Conservation (phyloP, 768 basidiomycete genomes). For the Daedaleopsis nitida region DNA sequence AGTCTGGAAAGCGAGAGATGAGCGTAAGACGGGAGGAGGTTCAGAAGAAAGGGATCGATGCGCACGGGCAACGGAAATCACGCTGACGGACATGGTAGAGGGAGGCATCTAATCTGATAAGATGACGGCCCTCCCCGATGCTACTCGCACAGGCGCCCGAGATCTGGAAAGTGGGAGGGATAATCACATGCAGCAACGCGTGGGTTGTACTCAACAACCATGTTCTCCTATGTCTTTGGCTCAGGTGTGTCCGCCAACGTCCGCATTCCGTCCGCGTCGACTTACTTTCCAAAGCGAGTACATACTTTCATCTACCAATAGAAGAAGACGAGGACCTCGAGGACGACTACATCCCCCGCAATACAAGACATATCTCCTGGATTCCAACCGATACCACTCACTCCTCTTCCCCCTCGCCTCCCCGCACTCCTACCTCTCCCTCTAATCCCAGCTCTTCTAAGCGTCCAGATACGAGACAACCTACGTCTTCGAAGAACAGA, state of each 20-base stretch:
- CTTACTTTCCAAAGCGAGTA: slow-evolving; percentile 45
- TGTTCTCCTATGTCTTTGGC: slow-evolving; percentile 31
- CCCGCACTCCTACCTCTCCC: slow-evolving; percentile 24
- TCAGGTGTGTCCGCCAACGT: slow-evolving; percentile 19
- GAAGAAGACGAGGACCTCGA: slow-evolving; percentile 58
- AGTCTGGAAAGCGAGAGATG: background rate
- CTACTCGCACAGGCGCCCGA: slow-evolving; percentile 4
- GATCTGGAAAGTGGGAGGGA: background rate
- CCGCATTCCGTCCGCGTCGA: background rate
- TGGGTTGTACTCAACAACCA: slow-evolving; percentile 26
- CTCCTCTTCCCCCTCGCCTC: slow-evolving; percentile 22
- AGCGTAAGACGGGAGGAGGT: background rate
- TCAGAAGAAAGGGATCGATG: too few relatives aligned
- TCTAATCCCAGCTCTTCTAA: slow-evolving; percentile 14
- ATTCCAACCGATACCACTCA: slow-evolving; percentile 23
- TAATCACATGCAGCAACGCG: slow-evolving; percentile 27
- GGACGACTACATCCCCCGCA: slow-evolving; percentile 38
- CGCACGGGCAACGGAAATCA: background rate
- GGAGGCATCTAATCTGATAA: slow-evolving; percentile 17
- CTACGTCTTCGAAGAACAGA: slow-evolving; percentile 21
- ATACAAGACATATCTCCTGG: slow-evolving; percentile 33
- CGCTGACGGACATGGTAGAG: background rate
- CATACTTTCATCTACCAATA: slow-evolving; percentile 65
- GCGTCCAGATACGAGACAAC: slow-evolving; percentile 5
- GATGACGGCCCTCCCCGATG: background rate